phyloP scores from a whole-genome alignment of 306 rosid genomes.

The Corylus americana region DNA sequence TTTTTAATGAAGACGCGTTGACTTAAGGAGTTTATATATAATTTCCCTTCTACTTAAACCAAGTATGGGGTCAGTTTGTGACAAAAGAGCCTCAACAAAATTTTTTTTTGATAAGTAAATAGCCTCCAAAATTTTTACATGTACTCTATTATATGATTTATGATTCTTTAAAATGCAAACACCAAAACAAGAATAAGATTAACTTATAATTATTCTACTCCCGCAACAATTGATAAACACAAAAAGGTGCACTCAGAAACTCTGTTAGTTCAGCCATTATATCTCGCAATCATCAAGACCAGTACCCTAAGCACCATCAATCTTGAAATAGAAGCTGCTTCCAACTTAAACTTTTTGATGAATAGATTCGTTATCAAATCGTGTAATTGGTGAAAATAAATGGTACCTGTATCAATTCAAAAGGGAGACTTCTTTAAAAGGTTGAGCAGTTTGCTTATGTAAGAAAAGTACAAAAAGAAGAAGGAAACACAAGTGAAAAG shows the following conservation, averaged over 20 bases:
- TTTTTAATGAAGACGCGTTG: too few relatives aligned
- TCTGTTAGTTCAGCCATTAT: background rate
- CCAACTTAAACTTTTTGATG: background rate
- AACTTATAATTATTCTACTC: background rate
- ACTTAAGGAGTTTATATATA: too few relatives aligned
- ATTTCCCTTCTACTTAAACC: too few relatives aligned
- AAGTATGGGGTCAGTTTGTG: too few relatives aligned
- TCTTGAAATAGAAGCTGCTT: background rate
- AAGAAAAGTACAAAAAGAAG: background rate
- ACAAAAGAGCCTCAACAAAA: too few relatives aligned
- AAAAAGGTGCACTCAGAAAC: background rate
- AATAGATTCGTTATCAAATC: conserved; percentile 1
- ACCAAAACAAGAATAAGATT: background rate
- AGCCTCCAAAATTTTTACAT: too few relatives aligned
- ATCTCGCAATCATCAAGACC: conserved; percentile 1
- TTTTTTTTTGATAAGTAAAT: too few relatives aligned
- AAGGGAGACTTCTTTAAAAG: background rate
- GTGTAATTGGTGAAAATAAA: background rate
- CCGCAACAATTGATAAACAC: background rate
- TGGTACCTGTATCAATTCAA: conserved; percentile 18
- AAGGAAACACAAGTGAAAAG: background rate
- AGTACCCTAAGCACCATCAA: background rate
- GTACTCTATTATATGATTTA: too few relatives aligned
- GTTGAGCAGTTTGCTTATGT: background rate
- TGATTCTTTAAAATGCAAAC: background rate